Percentiles rank a stretch among this genome's conserved stretches.
Conservation (phyloP, 805 yeast species). For the Candida manassasensis region DNA sequence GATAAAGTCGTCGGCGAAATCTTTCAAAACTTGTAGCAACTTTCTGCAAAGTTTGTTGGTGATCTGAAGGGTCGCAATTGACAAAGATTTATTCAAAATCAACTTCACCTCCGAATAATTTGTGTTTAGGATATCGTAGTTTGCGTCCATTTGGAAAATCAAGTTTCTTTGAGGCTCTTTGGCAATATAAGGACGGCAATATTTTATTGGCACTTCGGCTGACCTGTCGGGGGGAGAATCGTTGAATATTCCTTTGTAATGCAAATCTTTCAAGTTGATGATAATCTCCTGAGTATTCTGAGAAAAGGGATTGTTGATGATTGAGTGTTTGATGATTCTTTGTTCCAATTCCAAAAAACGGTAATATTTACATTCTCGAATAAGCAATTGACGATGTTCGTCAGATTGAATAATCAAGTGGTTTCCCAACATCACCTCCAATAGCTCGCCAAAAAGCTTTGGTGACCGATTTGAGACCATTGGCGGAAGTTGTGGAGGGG, state of each 20-base stretch:
- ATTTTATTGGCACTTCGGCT: conserved; percentile 21
- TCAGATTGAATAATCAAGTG: conserved; percentile 44
- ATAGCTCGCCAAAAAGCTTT: conserved; percentile 47
- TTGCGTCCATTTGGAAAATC: conserved; percentile 27
- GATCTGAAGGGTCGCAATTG: conserved; percentile 22
- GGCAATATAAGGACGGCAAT: conserved; percentile 29
- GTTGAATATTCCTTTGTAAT: conserved; percentile 29
- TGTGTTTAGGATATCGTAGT: conserved; percentile 6
- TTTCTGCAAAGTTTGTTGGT: conserved; percentile 19
- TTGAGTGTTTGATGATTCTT: conserved; percentile 47
- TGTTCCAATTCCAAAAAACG: conserved; percentile 74
- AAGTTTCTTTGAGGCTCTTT: conserved; percentile 30
- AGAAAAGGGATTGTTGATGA: conserved; percentile 48
- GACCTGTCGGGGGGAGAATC: conserved; percentile 14
- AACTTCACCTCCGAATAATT: conserved; percentile 27
- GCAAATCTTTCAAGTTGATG: conserved; percentile 44
- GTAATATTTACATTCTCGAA: conserved; percentile 73
- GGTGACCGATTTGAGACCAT: conserved; percentile 50
- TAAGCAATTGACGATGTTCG: conserved; percentile 50
- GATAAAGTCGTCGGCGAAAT: conserved; percentile 14
- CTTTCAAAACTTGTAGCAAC: conserved; percentile 22
- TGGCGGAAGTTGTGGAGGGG: conserved; percentile 71
- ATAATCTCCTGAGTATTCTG: conserved; percentile 49
- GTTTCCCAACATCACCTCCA: conserved; percentile 55
- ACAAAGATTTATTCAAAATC: conserved; percentile 23